These are phyloP conservation scores for Choanephora cucurbitarum DNA, from an alignment of 371 early-diverging fungal genomes.

Conservation along the genomic window DNA sequence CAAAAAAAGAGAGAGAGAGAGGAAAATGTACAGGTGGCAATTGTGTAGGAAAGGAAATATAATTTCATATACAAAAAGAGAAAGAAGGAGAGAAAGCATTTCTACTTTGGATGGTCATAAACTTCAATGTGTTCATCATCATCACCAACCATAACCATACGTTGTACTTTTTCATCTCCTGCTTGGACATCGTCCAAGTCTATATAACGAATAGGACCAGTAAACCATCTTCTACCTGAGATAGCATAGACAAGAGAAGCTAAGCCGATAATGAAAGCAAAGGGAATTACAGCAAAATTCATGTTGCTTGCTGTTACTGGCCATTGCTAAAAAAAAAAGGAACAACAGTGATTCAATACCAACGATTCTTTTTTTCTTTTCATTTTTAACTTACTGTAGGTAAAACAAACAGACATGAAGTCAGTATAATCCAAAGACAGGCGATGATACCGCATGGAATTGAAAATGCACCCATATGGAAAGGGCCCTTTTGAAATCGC, in stretches of 20 bases:
- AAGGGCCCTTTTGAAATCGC: slow-evolving; percentile 29
- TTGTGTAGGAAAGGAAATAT: no score
- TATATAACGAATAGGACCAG: slow-evolving; percentile 48
- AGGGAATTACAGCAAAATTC: slow-evolving; percentile 57
- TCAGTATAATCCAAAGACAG: slow-evolving; percentile 58
- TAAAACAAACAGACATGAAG: slow-evolving; percentile 61
- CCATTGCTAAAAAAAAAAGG: slow-evolving; percentile 17
- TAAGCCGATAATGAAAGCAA: slow-evolving; percentile 40
- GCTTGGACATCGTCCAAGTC: slow-evolving; percentile 9
- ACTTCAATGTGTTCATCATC: not conserved
- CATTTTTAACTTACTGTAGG: slow-evolving; percentile 49
- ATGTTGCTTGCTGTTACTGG: slow-evolving; percentile 62
- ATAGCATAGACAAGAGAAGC: slow-evolving; percentile 50
- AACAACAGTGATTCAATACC: not conserved
- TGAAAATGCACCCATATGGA: slow-evolving; percentile 16
- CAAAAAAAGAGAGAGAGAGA: no score
- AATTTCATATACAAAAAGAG: no score
- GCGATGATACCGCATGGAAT: slow-evolving; percentile 36
- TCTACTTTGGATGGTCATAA: no score
- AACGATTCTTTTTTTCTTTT: no score
- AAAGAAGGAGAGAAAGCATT: no score
- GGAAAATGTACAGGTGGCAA: no score
- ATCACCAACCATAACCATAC: slow-evolving; percentile 8
- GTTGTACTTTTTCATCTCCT: slow-evolving; percentile 11
- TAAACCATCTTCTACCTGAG: slow-evolving; percentile 62